phyloP scores from a whole-genome alignment of 2,329 filamentous ascomycete genomes.

The Lasiodiplodia sp. region DNA sequence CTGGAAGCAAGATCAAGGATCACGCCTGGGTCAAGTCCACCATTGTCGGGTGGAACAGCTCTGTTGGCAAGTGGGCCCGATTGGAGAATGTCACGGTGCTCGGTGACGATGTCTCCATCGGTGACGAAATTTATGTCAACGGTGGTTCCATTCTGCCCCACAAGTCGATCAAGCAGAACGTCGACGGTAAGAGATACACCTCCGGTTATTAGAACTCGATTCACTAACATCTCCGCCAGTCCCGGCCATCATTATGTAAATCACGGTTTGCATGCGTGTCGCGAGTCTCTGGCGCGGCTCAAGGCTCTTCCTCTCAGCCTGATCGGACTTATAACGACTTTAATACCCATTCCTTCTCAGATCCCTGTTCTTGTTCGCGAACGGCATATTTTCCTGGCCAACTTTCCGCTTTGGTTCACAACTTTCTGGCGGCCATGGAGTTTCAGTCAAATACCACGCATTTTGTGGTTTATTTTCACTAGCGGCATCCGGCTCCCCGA shows the following conservation, averaged over 20 bases:
- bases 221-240: constrained; percentile 40
- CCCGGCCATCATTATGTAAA: constrained; percentile 57
- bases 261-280: background rate
- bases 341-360: constrained; percentile 24
- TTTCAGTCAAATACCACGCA: constrained; percentile 12
- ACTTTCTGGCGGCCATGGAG: constrained; percentile 12
- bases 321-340: constrained; percentile 27
- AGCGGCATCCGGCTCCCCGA: background rate
- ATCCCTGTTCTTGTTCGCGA: constrained; percentile 3
- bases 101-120: constrained; percentile 96
- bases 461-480: background rate
- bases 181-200: constrained; percentile 65
- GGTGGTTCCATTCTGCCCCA: constrained; percentile 93
- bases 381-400: constrained; percentile 3
- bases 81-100: constrained; percentile 98
- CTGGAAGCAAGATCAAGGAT: constrained; percentile 94
- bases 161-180: constrained; percentile 99
- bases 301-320: constrained; percentile 2
- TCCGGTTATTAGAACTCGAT: background rate
- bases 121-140: constrained; percentile 98
- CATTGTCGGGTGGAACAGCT: constrained; percentile 98
- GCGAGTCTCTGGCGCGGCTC: constrained; percentile 7
- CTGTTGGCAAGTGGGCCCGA: constrained; percentile 92
- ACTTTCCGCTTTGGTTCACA: background rate
- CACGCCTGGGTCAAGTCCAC: constrained; percentile 99